Evolutionary conservation across 1,139 yeast species (phyloP).

Genomic region (Debaryomyces singareniensis): DNA sequence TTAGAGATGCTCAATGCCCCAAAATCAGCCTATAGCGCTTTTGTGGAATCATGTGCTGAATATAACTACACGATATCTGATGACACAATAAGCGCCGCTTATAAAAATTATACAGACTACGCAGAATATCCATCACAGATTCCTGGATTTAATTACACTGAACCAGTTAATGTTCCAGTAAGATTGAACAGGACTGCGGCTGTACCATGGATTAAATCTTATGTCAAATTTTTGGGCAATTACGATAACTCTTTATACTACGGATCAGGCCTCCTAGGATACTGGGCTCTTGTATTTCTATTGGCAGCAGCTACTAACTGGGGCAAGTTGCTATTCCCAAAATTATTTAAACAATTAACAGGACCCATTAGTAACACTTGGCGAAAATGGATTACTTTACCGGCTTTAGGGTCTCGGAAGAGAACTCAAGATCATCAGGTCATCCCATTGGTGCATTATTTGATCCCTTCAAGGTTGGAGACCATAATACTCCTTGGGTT

Average conservation of each 20-base stretch:
- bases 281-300: conserved; percentile 42
- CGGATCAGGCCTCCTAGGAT: conserved; percentile 44
- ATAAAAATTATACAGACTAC: conserved; percentile 9
- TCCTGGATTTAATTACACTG: conserved; percentile 15
- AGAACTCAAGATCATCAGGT: conserved; percentile 18
- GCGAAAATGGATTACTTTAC: conserved; percentile 25
- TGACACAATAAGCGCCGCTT: conserved; percentile 13
- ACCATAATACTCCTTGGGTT: conserved; percentile 28
- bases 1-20: conserved; percentile 3
- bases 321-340: conserved; percentile 25
- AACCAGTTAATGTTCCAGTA: conserved; percentile 17
- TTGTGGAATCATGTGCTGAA: conserved; percentile 8
- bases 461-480: conserved; percentile 26
- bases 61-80: conserved; percentile 9
- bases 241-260: conserved; percentile 36
- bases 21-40: conserved; percentile 2
- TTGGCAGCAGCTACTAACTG: conserved; percentile 37
- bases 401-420: conserved; percentile 21
- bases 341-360: conserved; percentile 14
- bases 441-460: conserved; percentile 14
- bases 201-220: conserved; percentile 13
- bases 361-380: conserved; percentile 17
- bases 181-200: conserved; percentile 10
- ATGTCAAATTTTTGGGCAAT: conserved; percentile 26
- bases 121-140: conserved; percentile 17